Conservation (phyloP, 345 rosid genomes). For the Arabidopsis suecica region DNA sequence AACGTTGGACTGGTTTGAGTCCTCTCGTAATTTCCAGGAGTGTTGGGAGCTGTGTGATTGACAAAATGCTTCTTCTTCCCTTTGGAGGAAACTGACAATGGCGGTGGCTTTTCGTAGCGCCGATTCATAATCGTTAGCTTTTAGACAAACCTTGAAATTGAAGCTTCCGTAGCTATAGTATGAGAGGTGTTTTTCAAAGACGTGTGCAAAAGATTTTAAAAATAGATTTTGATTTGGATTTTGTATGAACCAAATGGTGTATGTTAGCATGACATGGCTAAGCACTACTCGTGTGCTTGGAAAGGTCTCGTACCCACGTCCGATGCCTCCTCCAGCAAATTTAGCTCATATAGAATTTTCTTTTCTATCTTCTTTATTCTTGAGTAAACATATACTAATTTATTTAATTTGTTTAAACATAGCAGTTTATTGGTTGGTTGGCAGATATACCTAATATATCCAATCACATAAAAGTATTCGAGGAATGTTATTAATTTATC, state of each 20-base stretch:
- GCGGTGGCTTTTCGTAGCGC: constrained; percentile 35
- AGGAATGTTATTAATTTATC: not conserved
- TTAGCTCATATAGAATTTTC: not conserved
- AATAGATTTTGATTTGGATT: not conserved
- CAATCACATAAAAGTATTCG: not conserved
- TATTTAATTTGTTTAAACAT: not conserved
- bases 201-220: constrained; percentile 18
- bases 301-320: constrained; percentile 40
- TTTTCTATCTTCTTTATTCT: not conserved
- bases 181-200: constrained; percentile 5
- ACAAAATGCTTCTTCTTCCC: constrained; percentile 43
- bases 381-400: not conserved
- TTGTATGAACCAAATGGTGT: constrained; percentile 13
- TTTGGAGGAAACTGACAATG: constrained; percentile 39
- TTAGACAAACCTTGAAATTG: not conserved
- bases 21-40: constrained; percentile 37
- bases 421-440: constrained; percentile 1
- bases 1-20: constrained; percentile 36
- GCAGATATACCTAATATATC: constrained; percentile 2
- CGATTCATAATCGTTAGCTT: constrained; percentile 38
- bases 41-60: constrained; percentile 45
- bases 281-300: constrained; percentile 39
- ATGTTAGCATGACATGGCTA: constrained; percentile 35
- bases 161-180: constrained; percentile 22
- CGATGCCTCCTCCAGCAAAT: constrained; percentile 32